Conservation (phyloP, 805 yeast genomes). For the Debaryomyces maramus region DNA sequence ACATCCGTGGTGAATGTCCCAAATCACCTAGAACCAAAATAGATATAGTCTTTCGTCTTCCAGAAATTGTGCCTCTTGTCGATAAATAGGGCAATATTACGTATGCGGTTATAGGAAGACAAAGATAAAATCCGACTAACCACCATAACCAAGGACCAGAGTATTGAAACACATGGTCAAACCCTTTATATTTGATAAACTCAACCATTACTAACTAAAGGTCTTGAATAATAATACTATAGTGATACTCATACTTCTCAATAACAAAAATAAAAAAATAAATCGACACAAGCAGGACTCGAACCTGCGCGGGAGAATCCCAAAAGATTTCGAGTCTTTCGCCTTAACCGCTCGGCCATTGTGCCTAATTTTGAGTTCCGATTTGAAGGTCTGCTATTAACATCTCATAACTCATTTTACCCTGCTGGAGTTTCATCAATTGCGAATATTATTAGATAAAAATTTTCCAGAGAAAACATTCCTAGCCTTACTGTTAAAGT, state of each 20-base stretch:
- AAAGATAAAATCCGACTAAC: constrained; percentile 46
- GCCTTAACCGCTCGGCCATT: constrained; percentile 46
- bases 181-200: constrained; percentile 17
- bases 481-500: too few species aligned
- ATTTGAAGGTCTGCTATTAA: too few species aligned
- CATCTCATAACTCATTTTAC: too few species aligned
- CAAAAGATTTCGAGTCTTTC: constrained; percentile 44
- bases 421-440: too few species aligned
- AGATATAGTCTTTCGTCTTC: constrained; percentile 53
- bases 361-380: constrained; percentile 20
- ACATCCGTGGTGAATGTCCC: constrained; percentile 94
- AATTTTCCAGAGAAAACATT: too few species aligned
- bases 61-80: constrained; percentile 19
- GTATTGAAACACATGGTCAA: constrained; percentile 20
- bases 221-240: background rate
- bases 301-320: constrained; percentile 47
- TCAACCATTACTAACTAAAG: constrained; percentile 4
- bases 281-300: constrained; percentile 46
- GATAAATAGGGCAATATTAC: constrained; percentile 37
- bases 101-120: constrained; percentile 46
- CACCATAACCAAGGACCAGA: constrained; percentile 44
- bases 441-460: too few species aligned
- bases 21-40: constrained; percentile 89
- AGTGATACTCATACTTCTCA: too few species aligned
- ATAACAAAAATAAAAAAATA: constrained; percentile 18